Conservation (phyloP, 1,139 yeast genomes). For the Pichiaceae sp. region DNA sequence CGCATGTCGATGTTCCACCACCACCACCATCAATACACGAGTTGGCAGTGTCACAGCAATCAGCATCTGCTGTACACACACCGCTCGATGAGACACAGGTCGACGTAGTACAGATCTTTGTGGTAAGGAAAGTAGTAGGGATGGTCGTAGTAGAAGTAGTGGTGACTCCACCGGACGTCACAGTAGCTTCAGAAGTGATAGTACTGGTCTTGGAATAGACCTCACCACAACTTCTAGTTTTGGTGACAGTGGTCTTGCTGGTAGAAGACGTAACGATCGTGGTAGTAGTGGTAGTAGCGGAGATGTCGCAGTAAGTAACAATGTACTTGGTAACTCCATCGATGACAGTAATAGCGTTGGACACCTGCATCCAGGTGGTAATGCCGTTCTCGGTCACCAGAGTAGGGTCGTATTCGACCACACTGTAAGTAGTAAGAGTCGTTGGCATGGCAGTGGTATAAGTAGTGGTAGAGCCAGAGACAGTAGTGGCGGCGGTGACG, state of each 20-base stretch:
- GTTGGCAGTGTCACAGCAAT: not conserved
- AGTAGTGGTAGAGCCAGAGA: constrained; percentile 6
- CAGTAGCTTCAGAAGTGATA: not conserved
- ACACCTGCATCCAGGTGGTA: constrained; percentile 10
- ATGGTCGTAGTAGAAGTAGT: constrained; percentile 5
- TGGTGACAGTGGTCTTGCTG: constrained; percentile 2
- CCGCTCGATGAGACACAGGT: not conserved
- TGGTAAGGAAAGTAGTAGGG: constrained; percentile 11
- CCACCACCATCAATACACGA: not conserved
- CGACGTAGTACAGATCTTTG: constrained; percentile 9
- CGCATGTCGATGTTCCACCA: not conserved
- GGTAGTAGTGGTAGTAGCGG: constrained; percentile 7
- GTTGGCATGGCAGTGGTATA: constrained; percentile 6
- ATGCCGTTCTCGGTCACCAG: constrained; percentile 12
- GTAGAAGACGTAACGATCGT: constrained; percentile 4
- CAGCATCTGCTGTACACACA: constrained; percentile 1
- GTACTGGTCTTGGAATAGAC: constrained; percentile 1
- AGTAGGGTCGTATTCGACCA: constrained; percentile 14
- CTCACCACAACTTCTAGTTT: constrained; percentile 2
- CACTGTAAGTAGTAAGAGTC: constrained; percentile 3
- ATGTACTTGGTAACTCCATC: constrained; percentile 10
- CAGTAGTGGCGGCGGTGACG: constrained; percentile 5
- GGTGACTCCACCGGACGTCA: constrained; percentile 4
- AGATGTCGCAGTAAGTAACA: constrained; percentile 16
- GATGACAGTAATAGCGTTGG: constrained; percentile 9